Conservation (phyloP, 495 filamentous ascomycete genomes). For the Aspergillus avenaceus region DNA sequence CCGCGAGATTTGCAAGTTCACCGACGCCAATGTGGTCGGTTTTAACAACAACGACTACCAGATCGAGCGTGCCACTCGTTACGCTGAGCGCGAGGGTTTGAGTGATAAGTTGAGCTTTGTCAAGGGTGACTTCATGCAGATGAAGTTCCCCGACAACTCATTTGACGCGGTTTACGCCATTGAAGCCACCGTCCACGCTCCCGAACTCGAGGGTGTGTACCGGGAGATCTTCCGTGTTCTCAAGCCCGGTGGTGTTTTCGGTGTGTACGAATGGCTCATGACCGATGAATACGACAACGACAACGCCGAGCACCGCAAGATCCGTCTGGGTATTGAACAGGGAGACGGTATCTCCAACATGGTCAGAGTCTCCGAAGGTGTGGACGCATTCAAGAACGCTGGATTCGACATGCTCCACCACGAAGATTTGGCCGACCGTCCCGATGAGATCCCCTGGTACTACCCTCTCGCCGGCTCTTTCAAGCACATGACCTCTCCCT, state of each 20-base stretch:
- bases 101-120: constrained; percentile 79
- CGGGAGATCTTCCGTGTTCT: constrained; percentile 90
- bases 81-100: constrained; percentile 77
- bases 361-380: constrained; percentile 81
- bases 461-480: constrained; percentile 83
- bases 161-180: constrained; percentile 99
- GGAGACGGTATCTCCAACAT: constrained; percentile 98
- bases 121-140: constrained; percentile 99
- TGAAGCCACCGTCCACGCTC: constrained; percentile 94
- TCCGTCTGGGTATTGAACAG: constrained; percentile 93
- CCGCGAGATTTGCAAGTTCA: constrained; percentile 93
- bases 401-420: constrained; percentile 83
- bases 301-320: constrained; percentile 81
- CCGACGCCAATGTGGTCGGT: constrained; percentile 82
- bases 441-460: constrained; percentile 85
- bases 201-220: constrained; percentile 92
- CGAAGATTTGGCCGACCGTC: constrained; percentile 84
- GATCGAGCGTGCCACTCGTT: constrained; percentile 87
- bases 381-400: constrained; percentile 80
- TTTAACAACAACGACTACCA: constrained; percentile 99
- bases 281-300: constrained; percentile 91
- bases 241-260: constrained; percentile 94
- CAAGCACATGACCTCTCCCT: constrained; percentile 73
- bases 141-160: constrained; percentile 85
- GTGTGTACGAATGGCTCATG: constrained; percentile 99